Conservation (phyloP, 1,284 basidiomycete species). For the Cryptococcus sp. region DNA sequence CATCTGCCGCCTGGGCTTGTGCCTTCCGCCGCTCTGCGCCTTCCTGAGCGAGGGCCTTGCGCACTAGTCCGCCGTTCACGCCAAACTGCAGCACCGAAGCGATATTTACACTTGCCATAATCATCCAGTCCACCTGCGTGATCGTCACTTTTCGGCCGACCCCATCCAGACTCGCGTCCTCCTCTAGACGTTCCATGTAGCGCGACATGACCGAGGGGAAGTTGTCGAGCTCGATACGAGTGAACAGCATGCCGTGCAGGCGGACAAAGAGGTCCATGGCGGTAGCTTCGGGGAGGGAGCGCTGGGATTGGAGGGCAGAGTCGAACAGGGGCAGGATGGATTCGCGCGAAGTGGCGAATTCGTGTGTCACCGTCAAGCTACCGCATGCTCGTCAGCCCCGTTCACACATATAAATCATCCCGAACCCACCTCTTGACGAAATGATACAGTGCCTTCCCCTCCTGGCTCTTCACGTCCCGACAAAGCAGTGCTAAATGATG, state of each 20-base stretch:
- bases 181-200: conserved; percentile 73
- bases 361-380: conserved; percentile 84
- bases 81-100: conserved; percentile 84
- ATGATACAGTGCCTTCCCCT: conserved; percentile 84
- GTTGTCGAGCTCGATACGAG: conserved; percentile 87
- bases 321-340: conserved; percentile 83
- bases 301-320: conserved; percentile 61
- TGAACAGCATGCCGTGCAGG: conserved; percentile 93
- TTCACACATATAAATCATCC: not conserved
- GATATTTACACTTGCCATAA: conserved; percentile 87
- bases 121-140: conserved; percentile 87
- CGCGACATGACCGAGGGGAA: conserved; percentile 76
- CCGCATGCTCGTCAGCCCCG: not conserved
- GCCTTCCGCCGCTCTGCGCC: conserved; percentile 36
- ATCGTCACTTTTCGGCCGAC: conserved; percentile 49
- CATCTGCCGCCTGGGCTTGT: conserved; percentile 50
- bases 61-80: conserved; percentile 65
- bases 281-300: conserved; percentile 70
- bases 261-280: conserved; percentile 82
- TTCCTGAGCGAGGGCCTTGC: conserved; percentile 53
- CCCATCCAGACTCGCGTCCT: conserved; percentile 61
- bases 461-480: conserved; percentile 74
- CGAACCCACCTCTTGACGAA: conserved; percentile 83
- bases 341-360: conserved; percentile 80
- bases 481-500: conserved; percentile 90